A percentile compares a stretch with the other conserved stretches of the same genome.
phyloP scores from a whole-genome alignment of 805 yeast species.

The Sporopachydermia lactativora region DNA sequence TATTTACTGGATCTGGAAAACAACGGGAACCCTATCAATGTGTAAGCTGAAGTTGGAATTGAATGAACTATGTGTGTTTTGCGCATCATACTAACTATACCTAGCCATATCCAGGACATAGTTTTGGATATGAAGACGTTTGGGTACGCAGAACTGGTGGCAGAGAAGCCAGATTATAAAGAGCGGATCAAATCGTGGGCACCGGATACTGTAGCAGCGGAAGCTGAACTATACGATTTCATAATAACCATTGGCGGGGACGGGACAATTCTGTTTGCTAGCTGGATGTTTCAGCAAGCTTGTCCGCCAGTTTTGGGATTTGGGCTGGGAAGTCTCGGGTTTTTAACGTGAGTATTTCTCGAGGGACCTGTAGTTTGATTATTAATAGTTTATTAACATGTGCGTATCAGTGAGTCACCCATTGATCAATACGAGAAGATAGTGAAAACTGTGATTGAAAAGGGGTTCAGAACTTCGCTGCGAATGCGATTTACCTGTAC shows the following conservation, averaged over 20 bases:
- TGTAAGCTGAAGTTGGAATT: constrained; percentile 1
- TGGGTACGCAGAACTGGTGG: not conserved
- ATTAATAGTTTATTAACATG: no score
- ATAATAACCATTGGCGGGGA: constrained; percentile 59
- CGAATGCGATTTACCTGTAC: constrained; percentile 39
- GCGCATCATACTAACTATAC: not conserved
- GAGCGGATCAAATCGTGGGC: constrained; percentile 26
- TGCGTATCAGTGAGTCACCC: constrained; percentile 30
- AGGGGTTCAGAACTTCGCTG: constrained; percentile 32
- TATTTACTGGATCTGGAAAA: constrained; percentile 2
- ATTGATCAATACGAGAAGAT: constrained; percentile 23
- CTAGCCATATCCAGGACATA: constrained; percentile 2
- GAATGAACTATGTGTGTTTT: not conserved
- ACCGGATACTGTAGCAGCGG: constrained; percentile 15
- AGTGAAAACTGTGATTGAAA: constrained; percentile 22
- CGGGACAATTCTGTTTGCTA: constrained; percentile 55
- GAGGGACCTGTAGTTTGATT: not conserved
- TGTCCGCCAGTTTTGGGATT: constrained; percentile 59
- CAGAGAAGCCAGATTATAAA: constrained; percentile 3
- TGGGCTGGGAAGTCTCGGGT: constrained; percentile 54
- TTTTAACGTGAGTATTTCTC: constrained; percentile 24
- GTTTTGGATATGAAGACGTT: not conserved
- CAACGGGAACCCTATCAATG: not conserved
- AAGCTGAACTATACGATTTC: constrained; percentile 32
- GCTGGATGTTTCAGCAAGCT: constrained; percentile 39